These are phyloP conservation scores for Microdochium bolleyi DNA, from an alignment of 2,329 filamentous ascomycete genomes.

Conservation along the genomic window DNA sequence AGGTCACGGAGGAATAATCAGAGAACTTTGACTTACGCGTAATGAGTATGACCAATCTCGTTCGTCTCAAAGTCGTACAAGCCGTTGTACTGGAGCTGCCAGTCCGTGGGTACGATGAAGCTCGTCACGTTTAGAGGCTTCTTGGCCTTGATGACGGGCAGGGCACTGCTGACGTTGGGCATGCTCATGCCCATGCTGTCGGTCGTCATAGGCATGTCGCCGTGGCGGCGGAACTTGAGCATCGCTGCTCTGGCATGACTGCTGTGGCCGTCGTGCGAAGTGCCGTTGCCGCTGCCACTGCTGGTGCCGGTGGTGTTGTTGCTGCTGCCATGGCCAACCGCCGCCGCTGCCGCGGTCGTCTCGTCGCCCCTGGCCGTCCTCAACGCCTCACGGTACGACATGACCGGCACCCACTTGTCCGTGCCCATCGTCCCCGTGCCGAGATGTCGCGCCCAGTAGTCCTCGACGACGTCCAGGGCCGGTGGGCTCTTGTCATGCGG, in stretches of 20 bases:
- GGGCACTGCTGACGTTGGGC: slow-evolving; percentile 5
- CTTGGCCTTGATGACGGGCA: slow-evolving; percentile 14
- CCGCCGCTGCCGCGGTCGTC: not conserved
- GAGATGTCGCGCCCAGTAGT: slow-evolving; percentile 21
- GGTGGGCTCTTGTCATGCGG: slow-evolving; percentile 10
- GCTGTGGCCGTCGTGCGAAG: not conserved
- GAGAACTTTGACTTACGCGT: not conserved
- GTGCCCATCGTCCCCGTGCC: slow-evolving; percentile 17
- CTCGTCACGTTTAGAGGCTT: slow-evolving; percentile 22
- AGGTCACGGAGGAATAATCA: not conserved
- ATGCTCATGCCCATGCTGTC: not conserved
- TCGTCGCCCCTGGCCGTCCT: not conserved
- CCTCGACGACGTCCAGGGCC: slow-evolving; percentile 7
- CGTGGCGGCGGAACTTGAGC: not conserved
- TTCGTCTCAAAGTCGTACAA: slow-evolving; percentile 37
- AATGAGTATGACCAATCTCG: not conserved
- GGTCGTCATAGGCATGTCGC: not conserved
- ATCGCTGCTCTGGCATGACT: not conserved
- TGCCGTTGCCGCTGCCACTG: too few relatives aligned
- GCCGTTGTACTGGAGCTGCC: slow-evolving; percentile 37
- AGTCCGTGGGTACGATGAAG: slow-evolving; percentile 17
- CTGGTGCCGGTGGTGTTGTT: not conserved
- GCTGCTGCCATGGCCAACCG: not conserved
- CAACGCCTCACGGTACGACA: slow-evolving; percentile 19
- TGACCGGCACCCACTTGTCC: slow-evolving; percentile 11